Evolutionary conservation across 192 early-diverging fungal genomes (phyloP).

Genomic region (Spizellomyces punctatus): DNA sequence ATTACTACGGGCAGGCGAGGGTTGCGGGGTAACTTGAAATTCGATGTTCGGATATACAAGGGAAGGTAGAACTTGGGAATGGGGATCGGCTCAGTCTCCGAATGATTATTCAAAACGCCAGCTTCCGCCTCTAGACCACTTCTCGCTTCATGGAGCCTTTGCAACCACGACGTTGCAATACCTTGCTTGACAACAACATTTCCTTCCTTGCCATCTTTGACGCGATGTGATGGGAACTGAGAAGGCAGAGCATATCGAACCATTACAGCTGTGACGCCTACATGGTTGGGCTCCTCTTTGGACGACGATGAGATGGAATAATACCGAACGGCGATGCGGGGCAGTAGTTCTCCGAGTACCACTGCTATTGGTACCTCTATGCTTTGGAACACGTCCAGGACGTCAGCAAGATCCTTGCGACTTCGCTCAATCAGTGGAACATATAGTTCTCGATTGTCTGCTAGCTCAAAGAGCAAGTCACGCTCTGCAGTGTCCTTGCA

Average conservation of each 20-base stretch:
- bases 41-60: constrained; percentile 85
- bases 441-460: constrained; percentile 47
- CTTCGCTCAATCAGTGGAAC: constrained; percentile 39
- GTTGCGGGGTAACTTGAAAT: constrained; percentile 90
- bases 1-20: constrained; percentile 83
- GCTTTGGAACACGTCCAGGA: constrained; percentile 70
- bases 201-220: neutral
- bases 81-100: constrained; percentile 21
- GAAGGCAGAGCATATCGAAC: constrained; percentile 68
- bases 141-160: constrained; percentile 61
- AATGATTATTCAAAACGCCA: neutral
- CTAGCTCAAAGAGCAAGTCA: constrained; percentile 35
- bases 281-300: constrained; percentile 71
- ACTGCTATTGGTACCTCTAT: constrained; percentile 73
- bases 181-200: constrained; percentile 58
- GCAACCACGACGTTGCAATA: constrained; percentile 86
- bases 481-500: constrained; percentile 45
- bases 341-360: constrained; percentile 76
- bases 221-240: neutral
- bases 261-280: constrained; percentile 87
- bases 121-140: neutral
- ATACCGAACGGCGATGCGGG: constrained; percentile 84
- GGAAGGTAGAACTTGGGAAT: constrained; percentile 63
- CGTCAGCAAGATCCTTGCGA: constrained; percentile 71
- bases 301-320: constrained; percentile 97